phyloP scores from a whole-genome alignment of 1,284 basidiomycete species.

The Cryptococcus sp. region DNA sequence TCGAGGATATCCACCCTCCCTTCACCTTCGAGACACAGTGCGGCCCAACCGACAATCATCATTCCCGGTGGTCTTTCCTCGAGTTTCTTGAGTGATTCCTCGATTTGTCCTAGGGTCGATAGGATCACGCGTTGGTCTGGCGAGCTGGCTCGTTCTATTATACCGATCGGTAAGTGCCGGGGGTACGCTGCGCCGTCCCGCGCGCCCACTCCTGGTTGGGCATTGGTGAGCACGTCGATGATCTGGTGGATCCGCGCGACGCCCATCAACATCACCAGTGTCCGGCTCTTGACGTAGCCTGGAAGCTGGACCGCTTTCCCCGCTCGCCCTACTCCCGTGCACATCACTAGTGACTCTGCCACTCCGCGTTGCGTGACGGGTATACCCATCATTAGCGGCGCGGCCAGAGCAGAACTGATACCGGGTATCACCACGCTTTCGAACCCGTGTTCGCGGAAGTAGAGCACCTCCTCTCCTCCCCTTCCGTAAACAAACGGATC shows the following conservation, averaged over 20 bases:
- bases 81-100: slow-evolving; percentile 70
- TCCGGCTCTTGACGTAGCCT: slow-evolving; percentile 78
- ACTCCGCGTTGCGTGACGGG: slow-evolving; percentile 95
- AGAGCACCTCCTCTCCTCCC: slow-evolving; percentile 90
- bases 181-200: slow-evolving; percentile 69
- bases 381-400: slow-evolving; percentile 83
- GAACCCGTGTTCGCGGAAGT: slow-evolving; percentile 81
- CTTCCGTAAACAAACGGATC: slow-evolving; percentile 94
- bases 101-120: slow-evolving; percentile 75
- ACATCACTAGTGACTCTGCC: slow-evolving; percentile 82
- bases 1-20: slow-evolving; percentile 59
- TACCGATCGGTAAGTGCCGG: slow-evolving; percentile 75
- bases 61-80: slow-evolving; percentile 94
- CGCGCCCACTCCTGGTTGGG: slow-evolving; percentile 20
- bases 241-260: slow-evolving; percentile 80
- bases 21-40: slow-evolving; percentile 57
- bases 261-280: slow-evolving; percentile 88
- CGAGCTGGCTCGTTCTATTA: slow-evolving; percentile 90
- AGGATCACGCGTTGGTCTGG: slow-evolving; percentile 85
- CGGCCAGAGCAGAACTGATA: slow-evolving; percentile 83
- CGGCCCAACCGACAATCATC: slow-evolving; percentile 90
- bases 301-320: slow-evolving; percentile 84
- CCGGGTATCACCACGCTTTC: slow-evolving; percentile 85
- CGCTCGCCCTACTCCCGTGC: slow-evolving; percentile 87
- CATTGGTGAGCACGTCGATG: slow-evolving; percentile 61